Base-by-base conservation (phyloP, 352 stramenopile genomes). In the Saprolegnia diclina region DNA sequence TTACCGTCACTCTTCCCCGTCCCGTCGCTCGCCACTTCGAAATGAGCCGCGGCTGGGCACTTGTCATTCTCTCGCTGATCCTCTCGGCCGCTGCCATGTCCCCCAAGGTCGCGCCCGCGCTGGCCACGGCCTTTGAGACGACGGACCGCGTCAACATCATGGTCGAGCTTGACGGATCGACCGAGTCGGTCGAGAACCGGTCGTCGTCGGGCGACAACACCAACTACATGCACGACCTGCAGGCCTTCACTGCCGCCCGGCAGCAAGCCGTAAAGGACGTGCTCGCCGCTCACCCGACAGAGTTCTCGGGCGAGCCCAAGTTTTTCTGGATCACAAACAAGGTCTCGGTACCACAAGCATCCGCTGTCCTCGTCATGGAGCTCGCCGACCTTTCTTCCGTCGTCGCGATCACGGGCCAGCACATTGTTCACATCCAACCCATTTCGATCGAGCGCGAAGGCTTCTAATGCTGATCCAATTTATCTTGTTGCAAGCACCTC, bases 301-400 rank as follows among this genome's bases (percentile, higher is more conserved):
- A 80, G 40, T 87, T 74, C 66, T 63, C 46, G 38, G 57, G 57
- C 38, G 69, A 72, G 65, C 72, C 73, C 56, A 71, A 57, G 57
- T 87, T 82, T 48, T 74, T 89, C 57, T 89, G 81, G 81, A 89
- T 89, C 72, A 79, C 81, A 76, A 87, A 85, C 69, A 85, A 79
- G 32, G 78, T 87, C 18, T 76, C 75, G 9, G 67, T 89, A n/a
- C 77, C 78, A 55, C 73, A 77, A 29, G 78, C 74, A 0, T 68
- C 73, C 16, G 65, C 64, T 16, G 69, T 75, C 46, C 71, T 89
- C 6, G 65, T 87, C 32, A 18, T 79, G 44, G 72, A 65, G 53
- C 73, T 89, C 1, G 73, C 79, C 19, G 64, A 65, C 45, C 59
- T 89, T 37, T 75, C 83, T n/a, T 72, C 57, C 29, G 79, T 89